Percentiles rank a stretch among this genome's conserved stretches.
phyloP scores from a whole-genome alignment of 148 eudicot species.

The Diospyros lotus region DNA sequence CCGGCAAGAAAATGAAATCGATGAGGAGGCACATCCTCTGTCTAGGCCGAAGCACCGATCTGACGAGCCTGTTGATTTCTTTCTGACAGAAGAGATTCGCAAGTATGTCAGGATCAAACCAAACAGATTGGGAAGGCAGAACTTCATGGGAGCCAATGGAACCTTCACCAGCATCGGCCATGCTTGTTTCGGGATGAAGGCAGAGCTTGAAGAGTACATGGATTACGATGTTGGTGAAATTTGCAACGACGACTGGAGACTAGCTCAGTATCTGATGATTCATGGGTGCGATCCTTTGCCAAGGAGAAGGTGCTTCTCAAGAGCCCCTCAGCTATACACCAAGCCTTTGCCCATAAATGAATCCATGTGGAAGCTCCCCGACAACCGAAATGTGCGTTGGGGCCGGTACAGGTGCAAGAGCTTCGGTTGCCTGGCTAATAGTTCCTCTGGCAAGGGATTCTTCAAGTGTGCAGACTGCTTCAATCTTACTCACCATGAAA shows the following conservation, averaged over 20 bases:
- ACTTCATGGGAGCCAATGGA: conserved; percentile 54
- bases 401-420: conserved; percentile 49
- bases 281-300: conserved; percentile 63
- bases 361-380: conserved; percentile 50
- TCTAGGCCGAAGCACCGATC: conserved; percentile 10
- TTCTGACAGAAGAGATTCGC: conserved; percentile 47
- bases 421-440: conserved; percentile 41
- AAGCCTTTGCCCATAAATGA: conserved; percentile 21
- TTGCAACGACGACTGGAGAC: conserved; percentile 44
- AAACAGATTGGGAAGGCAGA: conserved; percentile 41
- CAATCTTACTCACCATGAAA: conserved; percentile 36
- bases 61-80: conserved; percentile 29
- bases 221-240: conserved; percentile 33
- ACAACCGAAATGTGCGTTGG: conserved; percentile 51
- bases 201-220: conserved; percentile 42
- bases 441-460: conserved; percentile 29
- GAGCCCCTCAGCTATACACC: conserved; percentile 28
- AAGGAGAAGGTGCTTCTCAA: conserved; percentile 41
- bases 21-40: conserved; percentile 1
- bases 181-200: conserved; percentile 37
- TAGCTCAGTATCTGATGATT: conserved; percentile 42
- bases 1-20: background rate
- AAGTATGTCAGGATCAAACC: conserved; percentile 51
- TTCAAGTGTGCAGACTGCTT: conserved; percentile 48
- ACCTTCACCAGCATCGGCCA: conserved; percentile 39